These are phyloP conservation scores for Fusarium dlaminii DNA, from an alignment of 2,329 filamentous ascomycete species.

Conservation along the genomic window DNA sequence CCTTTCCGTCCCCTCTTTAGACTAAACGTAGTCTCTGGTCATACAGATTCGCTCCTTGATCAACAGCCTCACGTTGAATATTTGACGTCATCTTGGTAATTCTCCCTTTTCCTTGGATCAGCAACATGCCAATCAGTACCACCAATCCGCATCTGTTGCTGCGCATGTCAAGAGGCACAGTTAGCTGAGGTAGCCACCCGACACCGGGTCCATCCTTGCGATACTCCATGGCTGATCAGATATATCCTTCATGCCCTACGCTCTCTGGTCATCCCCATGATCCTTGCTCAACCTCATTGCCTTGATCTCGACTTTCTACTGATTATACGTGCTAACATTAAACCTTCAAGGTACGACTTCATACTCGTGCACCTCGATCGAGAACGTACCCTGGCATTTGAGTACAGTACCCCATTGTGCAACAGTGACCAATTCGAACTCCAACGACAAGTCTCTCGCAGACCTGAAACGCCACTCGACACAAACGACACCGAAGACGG, in stretches of 20 bases:
- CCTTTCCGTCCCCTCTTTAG: not conserved
- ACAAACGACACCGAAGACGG: not conserved
- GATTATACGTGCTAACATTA: conserved; percentile 16
- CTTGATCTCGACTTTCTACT: conserved; percentile 1
- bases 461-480: not conserved
- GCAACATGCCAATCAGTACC: conserved; percentile 19
- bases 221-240: not conserved
- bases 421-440: not conserved
- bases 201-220: not conserved
- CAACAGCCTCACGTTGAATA: conserved; percentile 4
- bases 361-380: not conserved
- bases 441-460: not conserved
- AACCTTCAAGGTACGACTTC: not conserved
- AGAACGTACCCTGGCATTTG: not conserved
- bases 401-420: not conserved
- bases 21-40: conserved; percentile 5
- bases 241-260: not conserved
- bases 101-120: conserved; percentile 27
- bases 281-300: not conserved
- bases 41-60: conserved; percentile 3
- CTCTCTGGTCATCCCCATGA: not conserved
- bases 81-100: conserved; percentile 44
- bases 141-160: conserved; percentile 16
- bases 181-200: not conserved
- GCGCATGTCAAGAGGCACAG: conserved; percentile 9